phyloP scores from a whole-genome alignment of 129 eudicot genomes.

The Arctium minus region DNA sequence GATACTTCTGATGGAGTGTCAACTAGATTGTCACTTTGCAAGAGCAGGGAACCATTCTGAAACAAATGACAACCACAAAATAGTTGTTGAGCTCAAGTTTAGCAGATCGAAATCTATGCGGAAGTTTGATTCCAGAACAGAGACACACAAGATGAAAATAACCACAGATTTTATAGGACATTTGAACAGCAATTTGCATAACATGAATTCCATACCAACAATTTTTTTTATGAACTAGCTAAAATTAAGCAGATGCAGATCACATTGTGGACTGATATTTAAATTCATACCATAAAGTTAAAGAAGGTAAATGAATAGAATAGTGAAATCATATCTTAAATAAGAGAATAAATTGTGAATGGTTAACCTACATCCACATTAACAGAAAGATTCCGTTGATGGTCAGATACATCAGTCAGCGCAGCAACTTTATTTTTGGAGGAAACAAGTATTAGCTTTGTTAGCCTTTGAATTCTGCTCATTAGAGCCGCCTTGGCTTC shows the following conservation, averaged over 20 bases:
- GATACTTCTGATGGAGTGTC: slow-evolving; percentile 37
- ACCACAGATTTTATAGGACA: not conserved
- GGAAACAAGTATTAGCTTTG: slow-evolving; percentile 94
- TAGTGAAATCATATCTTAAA: not conserved
- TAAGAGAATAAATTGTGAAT: not conserved
- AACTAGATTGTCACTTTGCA: slow-evolving; percentile 50
- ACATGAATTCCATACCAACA: not conserved
- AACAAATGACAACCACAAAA: slow-evolving; percentile 12
- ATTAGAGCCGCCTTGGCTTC: slow-evolving; percentile 98
- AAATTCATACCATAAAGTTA: slow-evolving; percentile 3
- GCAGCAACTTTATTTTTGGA: slow-evolving; percentile 77
- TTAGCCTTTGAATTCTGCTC: slow-evolving; percentile 98
- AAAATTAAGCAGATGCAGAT: not conserved
- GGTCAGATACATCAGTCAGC: slow-evolving; percentile 46
- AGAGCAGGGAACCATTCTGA: slow-evolving; percentile 52
- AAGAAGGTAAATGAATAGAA: slow-evolving; percentile 2
- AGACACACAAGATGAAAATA: not conserved
- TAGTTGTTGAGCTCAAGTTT: not conserved
- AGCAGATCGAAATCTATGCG: not conserved
- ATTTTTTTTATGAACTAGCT: not conserved
- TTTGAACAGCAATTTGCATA: not conserved
- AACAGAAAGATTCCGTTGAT: slow-evolving; percentile 50
- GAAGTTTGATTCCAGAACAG: not conserved
- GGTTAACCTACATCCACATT: slow-evolving; percentile 57
- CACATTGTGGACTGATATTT: not conserved